These are phyloP conservation scores for Fusarium succisae DNA, from an alignment of 2,329 filamentous ascomycete species.

Conservation along the genomic window DNA sequence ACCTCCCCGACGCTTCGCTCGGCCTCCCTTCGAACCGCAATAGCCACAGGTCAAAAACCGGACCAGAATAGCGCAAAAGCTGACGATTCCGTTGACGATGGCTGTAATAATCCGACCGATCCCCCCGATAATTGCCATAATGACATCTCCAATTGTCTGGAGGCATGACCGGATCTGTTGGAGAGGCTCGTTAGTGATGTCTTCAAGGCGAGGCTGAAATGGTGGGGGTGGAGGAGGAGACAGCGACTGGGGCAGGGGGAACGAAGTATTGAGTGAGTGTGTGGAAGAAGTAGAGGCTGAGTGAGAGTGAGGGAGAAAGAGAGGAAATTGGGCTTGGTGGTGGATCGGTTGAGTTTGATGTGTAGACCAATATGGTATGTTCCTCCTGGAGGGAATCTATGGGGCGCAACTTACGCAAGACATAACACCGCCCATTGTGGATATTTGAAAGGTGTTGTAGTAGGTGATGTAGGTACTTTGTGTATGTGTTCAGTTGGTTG, in stretches of 20 bases:
- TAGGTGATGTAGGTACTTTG: conserved; percentile 17
- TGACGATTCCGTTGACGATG: conserved; percentile 73
- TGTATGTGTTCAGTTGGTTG: neutral
- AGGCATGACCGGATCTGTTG: conserved; percentile 66
- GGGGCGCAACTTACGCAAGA: conserved; percentile 75
- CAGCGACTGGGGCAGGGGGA: neutral
- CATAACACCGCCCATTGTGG: conserved; percentile 80
- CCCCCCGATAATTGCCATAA: conserved; percentile 75
- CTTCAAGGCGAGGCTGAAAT: neutral
- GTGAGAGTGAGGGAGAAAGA: no score
- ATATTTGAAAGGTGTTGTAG: neutral
- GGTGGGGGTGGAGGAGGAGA: neutral
- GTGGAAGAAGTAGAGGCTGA: neutral
- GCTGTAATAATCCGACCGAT: conserved; percentile 72
- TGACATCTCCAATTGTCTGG: conserved; percentile 70
- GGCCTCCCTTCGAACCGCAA: conserved; percentile 41
- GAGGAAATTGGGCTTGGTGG: no score
- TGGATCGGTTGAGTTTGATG: neutral
- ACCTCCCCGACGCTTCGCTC: conserved; percentile 20
- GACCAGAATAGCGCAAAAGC: conserved; percentile 73
- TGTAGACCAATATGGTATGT: neutral
- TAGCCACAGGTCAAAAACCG: conserved; percentile 68
- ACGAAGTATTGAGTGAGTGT: neutral
- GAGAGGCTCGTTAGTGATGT: conserved; percentile 21
- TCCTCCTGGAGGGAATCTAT: neutral